phyloP scores from a whole-genome alignment of 2,329 filamentous ascomycete genomes.

The Apiospora marii region DNA sequence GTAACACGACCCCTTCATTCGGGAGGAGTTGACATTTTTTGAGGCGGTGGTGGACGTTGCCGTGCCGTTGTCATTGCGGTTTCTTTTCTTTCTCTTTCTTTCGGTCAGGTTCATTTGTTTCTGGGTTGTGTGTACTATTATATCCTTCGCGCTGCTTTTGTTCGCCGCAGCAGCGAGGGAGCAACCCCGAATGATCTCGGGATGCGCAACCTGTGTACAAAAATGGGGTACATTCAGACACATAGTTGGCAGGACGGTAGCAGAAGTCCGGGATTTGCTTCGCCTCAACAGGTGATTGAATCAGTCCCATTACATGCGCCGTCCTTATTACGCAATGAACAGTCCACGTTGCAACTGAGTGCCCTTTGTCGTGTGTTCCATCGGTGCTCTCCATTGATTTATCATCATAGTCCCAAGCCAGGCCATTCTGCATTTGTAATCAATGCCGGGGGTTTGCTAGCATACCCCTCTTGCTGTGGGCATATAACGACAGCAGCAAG shows the following conservation, averaged over 20 bases:
- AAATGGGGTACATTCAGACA: not conserved
- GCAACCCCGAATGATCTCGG: not conserved
- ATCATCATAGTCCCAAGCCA: not conserved
- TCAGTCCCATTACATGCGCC: not conserved
- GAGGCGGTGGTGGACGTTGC: not conserved
- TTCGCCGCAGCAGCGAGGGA: not conserved
- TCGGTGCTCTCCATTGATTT: not conserved
- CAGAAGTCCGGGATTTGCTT: not conserved
- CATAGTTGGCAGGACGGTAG: not conserved
- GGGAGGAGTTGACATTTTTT: conserved; percentile 16
- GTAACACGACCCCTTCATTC: not conserved
- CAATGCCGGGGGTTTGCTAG: not conserved
- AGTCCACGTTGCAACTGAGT: not conserved
- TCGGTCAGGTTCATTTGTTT: conserved; percentile 10
- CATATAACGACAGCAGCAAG: not conserved
- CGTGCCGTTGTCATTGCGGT: not conserved
- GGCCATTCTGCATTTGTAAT: not conserved
- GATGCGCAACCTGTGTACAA: not conserved
- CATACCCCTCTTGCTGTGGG: not conserved
- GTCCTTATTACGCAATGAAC: not conserved
- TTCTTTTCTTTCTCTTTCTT: not conserved
- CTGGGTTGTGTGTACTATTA: conserved; percentile 8
- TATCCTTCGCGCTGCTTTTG: not conserved
- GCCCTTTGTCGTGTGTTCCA: not conserved
- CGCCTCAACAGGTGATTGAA: not conserved